These are phyloP conservation scores for Cichorium intybus DNA, from an alignment of 140 eudicot species.

Conservation along the genomic window DNA sequence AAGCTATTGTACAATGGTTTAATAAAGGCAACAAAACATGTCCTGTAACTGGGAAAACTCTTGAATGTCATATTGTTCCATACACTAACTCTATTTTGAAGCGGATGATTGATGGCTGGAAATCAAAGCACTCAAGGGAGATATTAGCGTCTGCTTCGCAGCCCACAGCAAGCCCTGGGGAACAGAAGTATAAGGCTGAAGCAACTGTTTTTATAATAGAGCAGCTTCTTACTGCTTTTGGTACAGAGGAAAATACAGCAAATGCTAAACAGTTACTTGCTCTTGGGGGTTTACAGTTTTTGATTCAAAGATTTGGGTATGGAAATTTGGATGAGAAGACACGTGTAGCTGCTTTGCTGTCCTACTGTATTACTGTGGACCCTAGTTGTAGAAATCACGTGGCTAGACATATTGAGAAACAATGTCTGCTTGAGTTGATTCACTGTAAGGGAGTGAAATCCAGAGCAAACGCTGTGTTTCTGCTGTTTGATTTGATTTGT, in stretches of 20 bases:
- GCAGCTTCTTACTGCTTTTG: constrained; percentile 57
- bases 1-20: constrained; percentile 60
- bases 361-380: constrained; percentile 56
- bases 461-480: constrained; percentile 54
- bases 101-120: constrained; percentile 65
- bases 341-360: constrained; percentile 44
- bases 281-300: constrained; percentile 74
- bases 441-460: constrained; percentile 40
- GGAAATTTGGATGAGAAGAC: constrained; percentile 56
- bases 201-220: constrained; percentile 52
- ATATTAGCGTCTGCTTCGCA: constrained; percentile 49
- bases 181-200: constrained; percentile 41
- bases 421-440: constrained; percentile 48
- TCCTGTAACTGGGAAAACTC: constrained; percentile 53
- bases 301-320: constrained; percentile 46
- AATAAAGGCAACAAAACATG: constrained; percentile 53
- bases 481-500: constrained; percentile 60
- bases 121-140: constrained; percentile 47
- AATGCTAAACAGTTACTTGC: constrained; percentile 45
- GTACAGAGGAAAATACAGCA: constrained; percentile 45
- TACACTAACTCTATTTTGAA: constrained; percentile 59
- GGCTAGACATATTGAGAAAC: constrained; percentile 47
- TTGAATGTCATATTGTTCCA: constrained; percentile 51
- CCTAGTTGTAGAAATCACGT: constrained; percentile 49
- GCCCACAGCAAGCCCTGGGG: constrained; percentile 33